Evolutionary conservation across 2,329 filamentous ascomycete genomes (phyloP), one percentile per base, ranked within the genome.

Genomic region (Trichoderma simmonsii): DNA sequence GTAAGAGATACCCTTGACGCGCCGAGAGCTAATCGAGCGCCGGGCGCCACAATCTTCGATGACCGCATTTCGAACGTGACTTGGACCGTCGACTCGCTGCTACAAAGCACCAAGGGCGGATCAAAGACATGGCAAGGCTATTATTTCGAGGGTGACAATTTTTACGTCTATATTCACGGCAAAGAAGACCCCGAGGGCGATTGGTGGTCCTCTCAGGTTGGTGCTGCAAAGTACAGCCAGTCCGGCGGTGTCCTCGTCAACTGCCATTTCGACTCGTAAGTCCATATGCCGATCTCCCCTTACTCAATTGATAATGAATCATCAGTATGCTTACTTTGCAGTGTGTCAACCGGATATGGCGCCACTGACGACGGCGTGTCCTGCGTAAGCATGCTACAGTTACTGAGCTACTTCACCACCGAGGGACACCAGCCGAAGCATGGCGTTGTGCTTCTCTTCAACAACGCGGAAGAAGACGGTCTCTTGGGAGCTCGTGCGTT

Each of bases 381-480:
- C 32, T 93, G 97, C 26, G 90, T 97, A n/a, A 92, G 92, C 0
- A 85, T 95, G 56, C 86, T 98, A 62, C 94, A 98, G 80, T 84
- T 98, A 63, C 87, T 98, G 73, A 93, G 91, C 74, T 93, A 97
- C 81, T 98, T 97, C 79, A 94, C 93, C 1, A 87, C 87, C 2
- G 83, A 88, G 0, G 90, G 87, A 32, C 89, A 93, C 74, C 90
- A 90, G 78, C 95, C 95, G 2, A 91, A 90, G 77, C 89, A 91
- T 75, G 95, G 95, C 2, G 87, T 99, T 57, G 89, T 98, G 15
- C 87, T 94, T 11, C 86, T 98, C 32, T 87, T 98, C 79, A 99
- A 99, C 85, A 98, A 98, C 78, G 95, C 93, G 43, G 96, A 99
- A 79, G 96, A 99, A 80, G 95, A 98, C 77, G 96, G 91, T 43